Conservation (phyloP, 371 early-diverging fungal species). For the Aphelidium insulamus region DNA sequence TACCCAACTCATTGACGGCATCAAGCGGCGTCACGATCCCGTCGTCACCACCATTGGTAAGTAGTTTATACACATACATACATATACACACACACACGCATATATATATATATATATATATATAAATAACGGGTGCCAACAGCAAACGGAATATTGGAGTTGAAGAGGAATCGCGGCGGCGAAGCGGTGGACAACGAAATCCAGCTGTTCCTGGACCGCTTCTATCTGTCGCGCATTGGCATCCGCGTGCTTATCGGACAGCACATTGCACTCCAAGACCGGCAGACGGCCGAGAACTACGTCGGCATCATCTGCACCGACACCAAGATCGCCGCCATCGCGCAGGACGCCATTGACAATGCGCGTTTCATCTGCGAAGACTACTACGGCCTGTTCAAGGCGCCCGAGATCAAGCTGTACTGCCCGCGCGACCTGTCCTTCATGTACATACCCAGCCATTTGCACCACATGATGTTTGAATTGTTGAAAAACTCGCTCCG, state of each 20-base stretch:
- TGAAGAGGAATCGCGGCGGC: constrained; percentile 43
- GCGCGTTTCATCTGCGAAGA: constrained; percentile 81
- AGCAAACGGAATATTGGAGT: constrained; percentile 83
- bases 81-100: not conserved
- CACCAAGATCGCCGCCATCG: constrained; percentile 53
- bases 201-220: constrained; percentile 84
- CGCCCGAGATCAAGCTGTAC: constrained; percentile 58
- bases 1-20: constrained; percentile 59
- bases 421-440: constrained; percentile 71
- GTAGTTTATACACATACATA: not conserved
- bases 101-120: not conserved
- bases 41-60: constrained; percentile 68
- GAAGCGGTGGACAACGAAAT: constrained; percentile 48
- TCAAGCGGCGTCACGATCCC: constrained; percentile 83
- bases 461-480: constrained; percentile 95
- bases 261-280: constrained; percentile 44
- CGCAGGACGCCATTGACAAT: constrained; percentile 72
- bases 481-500: constrained; percentile 83
- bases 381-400: constrained; percentile 56
- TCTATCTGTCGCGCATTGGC: constrained; percentile 92
- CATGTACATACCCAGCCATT: constrained; percentile 86
- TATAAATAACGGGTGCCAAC: constrained; percentile 2
- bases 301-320: constrained; percentile 88
- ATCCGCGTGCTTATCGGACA: constrained; percentile 89
- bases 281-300: constrained; percentile 36